Evolutionary conservation across 163 green algal genomes (phyloP), one percentile per base, ranked within the genome.

Genomic region (Chlamydomonas reinhardtii): DNA sequence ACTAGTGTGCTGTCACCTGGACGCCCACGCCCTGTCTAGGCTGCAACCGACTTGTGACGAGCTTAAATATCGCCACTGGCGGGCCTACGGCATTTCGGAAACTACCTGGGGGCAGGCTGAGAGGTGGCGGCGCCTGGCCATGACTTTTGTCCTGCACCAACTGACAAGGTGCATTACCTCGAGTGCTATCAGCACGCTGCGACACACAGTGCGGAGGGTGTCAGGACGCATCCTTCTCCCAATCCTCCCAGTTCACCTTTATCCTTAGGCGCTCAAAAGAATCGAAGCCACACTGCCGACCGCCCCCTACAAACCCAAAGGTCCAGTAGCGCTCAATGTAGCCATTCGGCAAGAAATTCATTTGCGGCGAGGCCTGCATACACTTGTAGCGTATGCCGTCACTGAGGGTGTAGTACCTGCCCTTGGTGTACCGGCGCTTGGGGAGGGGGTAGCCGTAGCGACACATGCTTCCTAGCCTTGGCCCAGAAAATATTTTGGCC

Each of bases 301-400:
- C 69, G 69, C 69, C 69, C 69, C 32, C 69, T 35, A 74, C 69
- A 35, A 74, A 74, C 69, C 69, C 69, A 74, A 74, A 74, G 69
- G 69, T 74, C 69, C 69, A 74, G 69, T 74, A 74, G 69, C 69
- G 69, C 69, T 74, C 69, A 74, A 74, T 74, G 69, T 74, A 74
- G 69, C 69, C 69, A 59, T 20, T 20, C 16, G 69, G 69, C 69
- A 74, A 74, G 69, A 59, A 32, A 74, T 0, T n/a, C 69, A 59
- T 54, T 31, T 74, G 69, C 34, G 69, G 69, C 11, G 69, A 59
- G 69, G 69, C 69, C 69, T 54, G 34, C 69, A 74, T 74, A 25
- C 69, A 74, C 34, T 54, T 74, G 69, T 74, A 74, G 69, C 69
- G 69, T 74, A 52, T 74, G 69, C 69, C 34, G 20, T 74, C 69